phyloP scores from a whole-genome alignment of 257 asterid genomes.

The Nicotiana sylvestris region DNA sequence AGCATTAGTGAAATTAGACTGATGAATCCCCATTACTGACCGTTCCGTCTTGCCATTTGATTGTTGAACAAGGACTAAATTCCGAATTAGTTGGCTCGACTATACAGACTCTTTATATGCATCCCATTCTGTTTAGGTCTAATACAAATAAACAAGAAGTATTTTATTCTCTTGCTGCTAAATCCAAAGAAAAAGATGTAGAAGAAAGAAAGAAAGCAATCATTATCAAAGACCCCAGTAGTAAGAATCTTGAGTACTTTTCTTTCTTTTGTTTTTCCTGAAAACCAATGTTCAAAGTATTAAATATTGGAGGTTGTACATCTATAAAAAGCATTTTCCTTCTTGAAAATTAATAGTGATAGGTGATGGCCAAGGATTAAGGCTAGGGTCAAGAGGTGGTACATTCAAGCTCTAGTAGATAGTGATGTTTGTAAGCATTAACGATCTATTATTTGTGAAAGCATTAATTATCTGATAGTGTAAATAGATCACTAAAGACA shows the following conservation, averaged over 20 bases:
- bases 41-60: neutral
- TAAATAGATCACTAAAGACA: neutral
- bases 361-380: neutral
- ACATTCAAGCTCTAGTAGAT: neutral
- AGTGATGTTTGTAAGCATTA: neutral
- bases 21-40: neutral
- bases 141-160: neutral
- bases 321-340: too few species aligned
- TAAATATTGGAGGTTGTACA: neutral
- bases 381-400: neutral
- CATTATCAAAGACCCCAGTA: neutral
- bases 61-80: neutral
- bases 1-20: too few species aligned
- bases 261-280: neutral
- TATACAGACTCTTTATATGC: neutral
- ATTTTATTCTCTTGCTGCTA: neutral
- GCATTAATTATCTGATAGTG: neutral
- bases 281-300: neutral
- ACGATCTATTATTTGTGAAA: neutral
- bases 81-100: neutral
- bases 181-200: neutral
- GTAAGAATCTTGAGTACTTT: neutral
- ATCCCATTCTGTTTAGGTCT: neutral
- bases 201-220: neutral
- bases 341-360: neutral